phyloP scores from a whole-genome alignment of 805 yeast genomes.

The Starmerella sp. region DNA sequence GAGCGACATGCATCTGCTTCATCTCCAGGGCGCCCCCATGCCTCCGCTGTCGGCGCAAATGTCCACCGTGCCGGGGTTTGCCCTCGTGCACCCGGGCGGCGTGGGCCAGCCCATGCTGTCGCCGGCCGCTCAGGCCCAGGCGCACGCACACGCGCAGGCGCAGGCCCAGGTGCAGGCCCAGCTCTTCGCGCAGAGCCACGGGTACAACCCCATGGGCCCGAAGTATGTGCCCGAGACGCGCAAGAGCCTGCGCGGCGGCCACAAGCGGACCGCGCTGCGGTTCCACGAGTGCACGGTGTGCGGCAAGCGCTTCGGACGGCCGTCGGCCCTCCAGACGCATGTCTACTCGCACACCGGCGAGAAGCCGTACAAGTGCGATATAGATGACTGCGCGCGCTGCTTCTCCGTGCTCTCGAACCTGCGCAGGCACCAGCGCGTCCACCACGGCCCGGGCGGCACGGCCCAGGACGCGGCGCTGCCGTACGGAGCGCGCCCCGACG shows the following conservation, averaged over 20 bases:
- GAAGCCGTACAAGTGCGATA: slow-evolving; percentile 57
- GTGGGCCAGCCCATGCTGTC: neutral
- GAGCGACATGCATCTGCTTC: neutral
- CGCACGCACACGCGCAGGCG: neutral
- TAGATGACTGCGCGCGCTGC: slow-evolving; percentile 55
- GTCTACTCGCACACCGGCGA: slow-evolving; percentile 73
- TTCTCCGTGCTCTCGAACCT: slow-evolving; percentile 75
- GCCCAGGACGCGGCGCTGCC: neutral
- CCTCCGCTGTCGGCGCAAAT: neutral
- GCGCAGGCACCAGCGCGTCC: slow-evolving; percentile 71
- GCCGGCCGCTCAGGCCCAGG: neutral
- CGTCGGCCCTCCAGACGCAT: slow-evolving; percentile 73
- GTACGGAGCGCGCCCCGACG: neutral
- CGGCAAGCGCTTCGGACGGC: slow-evolving; percentile 70
- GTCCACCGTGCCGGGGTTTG: neutral
- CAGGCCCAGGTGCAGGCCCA: neutral
- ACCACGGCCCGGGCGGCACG: slow-evolving; percentile 24
- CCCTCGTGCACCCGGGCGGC: neutral
- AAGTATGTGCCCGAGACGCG: neutral
- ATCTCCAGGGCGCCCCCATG: neutral
- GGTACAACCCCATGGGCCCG: neutral
- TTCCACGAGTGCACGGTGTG: slow-evolving; percentile 31
- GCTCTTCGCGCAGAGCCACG: neutral
- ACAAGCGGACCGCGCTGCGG: neutral
- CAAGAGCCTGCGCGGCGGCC: neutral